phyloP scores from a whole-genome alignment of 345 rosid species.

The Pistacia atlantica region DNA sequence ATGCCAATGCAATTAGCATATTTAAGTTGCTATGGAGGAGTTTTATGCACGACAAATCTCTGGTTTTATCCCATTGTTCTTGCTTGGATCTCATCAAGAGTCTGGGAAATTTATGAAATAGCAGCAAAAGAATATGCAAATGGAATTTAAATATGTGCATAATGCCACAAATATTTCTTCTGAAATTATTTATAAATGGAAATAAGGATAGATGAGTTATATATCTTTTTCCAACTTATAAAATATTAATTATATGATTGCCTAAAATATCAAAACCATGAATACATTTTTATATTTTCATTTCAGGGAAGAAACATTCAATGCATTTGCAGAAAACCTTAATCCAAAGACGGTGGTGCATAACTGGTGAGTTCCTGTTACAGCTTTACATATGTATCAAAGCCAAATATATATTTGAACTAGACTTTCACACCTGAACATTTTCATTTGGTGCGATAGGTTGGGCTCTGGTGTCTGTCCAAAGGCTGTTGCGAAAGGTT shows the following conservation, averaged over 20 bases:
- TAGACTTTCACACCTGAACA: neutral
- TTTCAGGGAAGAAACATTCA: slow-evolving; percentile 71
- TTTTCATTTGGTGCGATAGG: slow-evolving; percentile 40
- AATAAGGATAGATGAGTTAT: neutral
- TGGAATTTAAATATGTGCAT: neutral
- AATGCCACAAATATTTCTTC: neutral
- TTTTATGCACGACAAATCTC: neutral
- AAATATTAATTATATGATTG: neutral
- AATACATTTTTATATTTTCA: slow-evolving; percentile 11
- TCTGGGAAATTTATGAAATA: neutral
- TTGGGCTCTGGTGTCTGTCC: slow-evolving; percentile 84
- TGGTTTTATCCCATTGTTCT: neutral
- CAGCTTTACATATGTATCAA: slow-evolving; percentile 2
- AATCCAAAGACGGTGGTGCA: slow-evolving; percentile 84
- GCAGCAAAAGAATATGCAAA: neutral
- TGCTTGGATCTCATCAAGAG: neutral
- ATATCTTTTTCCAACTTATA: neutral
- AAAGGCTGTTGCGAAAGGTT: slow-evolving; percentile 82
- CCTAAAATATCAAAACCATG: neutral
- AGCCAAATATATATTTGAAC: slow-evolving; percentile 2
- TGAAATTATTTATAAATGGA: neutral
- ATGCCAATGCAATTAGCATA: neutral
- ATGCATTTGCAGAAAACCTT: slow-evolving; percentile 60
- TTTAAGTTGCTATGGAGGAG: slow-evolving; percentile 2
- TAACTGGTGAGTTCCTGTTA: slow-evolving; percentile 63